A percentile compares a stretch with the other conserved stretches of the same genome.
Conservation (phyloP, 2,329 filamentous ascomycete species). For the Aspergillus nomiae region DNA sequence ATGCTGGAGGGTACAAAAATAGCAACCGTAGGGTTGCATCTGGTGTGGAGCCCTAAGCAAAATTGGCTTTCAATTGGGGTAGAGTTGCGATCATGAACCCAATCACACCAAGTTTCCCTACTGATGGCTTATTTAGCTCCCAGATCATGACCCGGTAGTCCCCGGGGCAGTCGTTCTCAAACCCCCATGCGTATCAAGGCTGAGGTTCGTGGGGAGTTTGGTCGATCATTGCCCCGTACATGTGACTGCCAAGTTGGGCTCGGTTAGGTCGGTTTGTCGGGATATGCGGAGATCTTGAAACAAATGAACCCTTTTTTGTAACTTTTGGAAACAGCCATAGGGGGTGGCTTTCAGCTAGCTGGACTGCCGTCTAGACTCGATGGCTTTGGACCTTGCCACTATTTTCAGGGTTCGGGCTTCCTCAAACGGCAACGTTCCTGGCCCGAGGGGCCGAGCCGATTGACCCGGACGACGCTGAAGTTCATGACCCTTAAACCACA, state of each 20-base stretch:
- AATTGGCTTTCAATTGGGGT: not conserved
- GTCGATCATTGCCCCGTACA: not conserved
- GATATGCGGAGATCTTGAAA: not conserved
- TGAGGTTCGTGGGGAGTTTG: not conserved
- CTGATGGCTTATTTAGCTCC: not conserved
- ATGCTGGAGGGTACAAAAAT: not conserved
- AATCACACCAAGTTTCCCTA: not conserved
- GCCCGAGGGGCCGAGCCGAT: not conserved
- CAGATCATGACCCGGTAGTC: not conserved
- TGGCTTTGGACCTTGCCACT: not conserved
- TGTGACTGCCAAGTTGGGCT: not conserved
- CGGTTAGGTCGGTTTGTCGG: not conserved
- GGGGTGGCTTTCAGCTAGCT: not conserved
- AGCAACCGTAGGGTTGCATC: constrained; percentile 1
- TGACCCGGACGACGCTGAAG: not conserved
- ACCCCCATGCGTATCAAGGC: not conserved
- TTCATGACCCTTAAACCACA: not conserved
- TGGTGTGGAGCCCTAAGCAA: not conserved
- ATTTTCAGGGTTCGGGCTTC: not conserved
- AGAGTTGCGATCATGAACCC: not conserved
- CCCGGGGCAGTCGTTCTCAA: not conserved
- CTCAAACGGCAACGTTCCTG: not conserved
- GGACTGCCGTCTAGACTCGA: not conserved
- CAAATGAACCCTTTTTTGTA: not conserved
- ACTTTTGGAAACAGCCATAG: not conserved